A percentile compares a stretch with the other conserved stretches of the same genome.
Conservation (phyloP, 192 early-diverging fungal genomes). For the Gamsiella multidivaricata region DNA sequence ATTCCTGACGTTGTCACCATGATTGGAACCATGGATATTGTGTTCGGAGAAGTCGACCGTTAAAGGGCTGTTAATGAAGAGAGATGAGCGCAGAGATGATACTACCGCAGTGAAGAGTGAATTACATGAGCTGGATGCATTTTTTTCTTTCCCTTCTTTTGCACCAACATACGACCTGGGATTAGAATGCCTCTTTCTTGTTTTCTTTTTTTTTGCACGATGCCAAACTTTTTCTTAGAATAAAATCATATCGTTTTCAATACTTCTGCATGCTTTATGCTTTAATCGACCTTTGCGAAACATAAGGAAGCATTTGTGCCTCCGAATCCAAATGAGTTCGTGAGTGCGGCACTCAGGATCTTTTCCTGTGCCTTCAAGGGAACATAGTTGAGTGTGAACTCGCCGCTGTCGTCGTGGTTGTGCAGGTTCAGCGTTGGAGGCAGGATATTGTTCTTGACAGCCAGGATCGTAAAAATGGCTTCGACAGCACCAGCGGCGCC, state of each 20-base stretch:
- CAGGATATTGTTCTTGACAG: conserved; percentile 77
- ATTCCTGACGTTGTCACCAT: conserved; percentile 97
- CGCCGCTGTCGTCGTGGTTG: conserved; percentile 64
- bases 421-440: conserved; percentile 91
- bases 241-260: conserved; percentile 17
- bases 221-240: conserved; percentile 26
- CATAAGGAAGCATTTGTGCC: conserved; percentile 80
- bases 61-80: too few relatives aligned
- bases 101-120: neutral
- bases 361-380: conserved; percentile 73
- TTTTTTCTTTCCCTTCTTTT: conserved; percentile 1
- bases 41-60: conserved; percentile 95
- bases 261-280: neutral
- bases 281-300: conserved; percentile 65
- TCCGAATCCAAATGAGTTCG: conserved; percentile 95
- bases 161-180: neutral
- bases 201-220: conserved; percentile 14
- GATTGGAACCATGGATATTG: conserved; percentile 98
- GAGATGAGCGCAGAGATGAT: conserved; percentile 8
- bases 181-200: conserved; percentile 5
- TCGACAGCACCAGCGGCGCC: conserved; percentile 96
- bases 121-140: neutral
- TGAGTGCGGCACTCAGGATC: conserved; percentile 73
- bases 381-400: conserved; percentile 88
- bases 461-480: conserved; percentile 87